Evolutionary conservation across 2,329 filamentous ascomycete species (phyloP), one percentile per base, ranked within the genome.

Genomic region (Elsinoe australis): DNA sequence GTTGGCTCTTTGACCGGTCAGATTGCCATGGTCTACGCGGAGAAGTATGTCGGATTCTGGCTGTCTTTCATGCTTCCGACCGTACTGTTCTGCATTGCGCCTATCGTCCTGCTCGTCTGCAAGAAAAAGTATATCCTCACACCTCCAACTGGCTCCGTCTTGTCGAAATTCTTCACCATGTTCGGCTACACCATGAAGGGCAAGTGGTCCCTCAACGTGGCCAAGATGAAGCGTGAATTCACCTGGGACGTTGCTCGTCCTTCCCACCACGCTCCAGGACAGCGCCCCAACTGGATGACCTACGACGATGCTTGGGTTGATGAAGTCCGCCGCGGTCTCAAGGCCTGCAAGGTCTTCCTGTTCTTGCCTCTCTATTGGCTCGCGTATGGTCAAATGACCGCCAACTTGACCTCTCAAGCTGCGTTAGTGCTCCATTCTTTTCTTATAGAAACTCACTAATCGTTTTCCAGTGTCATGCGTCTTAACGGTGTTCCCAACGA

Each of bases 281-380:
- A 71, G 53, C 79, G 80, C 48, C 84, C 84, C 0, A 32, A 49
- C 0, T 89, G 83, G 83, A 88, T 89, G 82, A 54, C 80, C 0
- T 88, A 87, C 56, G 85, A 90, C 53, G 86, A 90, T 56, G 78
- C 78, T 46, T 90, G 85, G 84, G 85, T 87, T 32, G 81, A 85
- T 4, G 82, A 87, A 59, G 70, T 87, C 41, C 82, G 82, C 65
- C 79, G 81, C 42, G 76, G 76, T 12, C 63, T 80, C 35, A 61
- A 71, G 61, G 83, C 83, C 14, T 87, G 83, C 71, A 79, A 81
- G 58, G 82, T 86, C 49, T 86, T 87, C 51, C 54, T 67, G 34
- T 72, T 68, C 59, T 66, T 68, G 47, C 70, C 70, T 1, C 61
- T 72, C 3, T 72, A 71, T 54, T 90, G 26, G 84, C 60, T 76